Evolutionary conservation across 2,329 filamentous ascomycete species (phyloP), one percentile per base, ranked within the genome.

Genomic region (Colletotrichum sp.): DNA sequence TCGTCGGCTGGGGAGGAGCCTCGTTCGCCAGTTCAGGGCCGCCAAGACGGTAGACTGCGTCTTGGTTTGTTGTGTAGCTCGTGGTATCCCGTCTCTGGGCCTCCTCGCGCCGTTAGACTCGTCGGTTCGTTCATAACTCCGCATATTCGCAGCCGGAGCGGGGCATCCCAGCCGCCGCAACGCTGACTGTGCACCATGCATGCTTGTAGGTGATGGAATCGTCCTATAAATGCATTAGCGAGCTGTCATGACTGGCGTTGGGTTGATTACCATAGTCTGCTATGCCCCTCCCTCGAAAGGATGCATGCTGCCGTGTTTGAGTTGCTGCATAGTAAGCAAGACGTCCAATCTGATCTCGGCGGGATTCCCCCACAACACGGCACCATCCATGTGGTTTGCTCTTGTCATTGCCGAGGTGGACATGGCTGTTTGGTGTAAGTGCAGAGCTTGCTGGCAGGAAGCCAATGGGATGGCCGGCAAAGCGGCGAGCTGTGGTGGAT

Each of bases 181-280:
- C 67, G 71, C 71, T 73, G 65, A 73, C 65, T 70, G 71, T 60
- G 44, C 39, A 39, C 57, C 5, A 15, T 55, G 57, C 66, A 64
- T 34, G 65, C 26, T 62, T 32, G 34, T 8, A 26, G 57, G 13
- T 34, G 32, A 24, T 26, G 52, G 55, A 36, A 44, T 39, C 39
- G 57, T 59, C 57, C 36, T 70, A 39, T 28, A 34, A 30, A 64
- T 64, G 57, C 30, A 69, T 69, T 30, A 64, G 66, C 39, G 39
- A 70, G 66, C 39, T 32, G 39, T 32, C 24, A 26, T 24, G 8
- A 18, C 24, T 21, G 36, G 68, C 32, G 1, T 44, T 8, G 18
- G 24, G 13, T 10, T 63, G 15, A 26, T 62, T 44, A 39, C 24
- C 39, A 32, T 44, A 24, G 55, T 57, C 24, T 30, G n/a, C n/a